Conservation (phyloP, 202 grass and related monocot genomes). For the Schoenoplectus triqueter region DNA sequence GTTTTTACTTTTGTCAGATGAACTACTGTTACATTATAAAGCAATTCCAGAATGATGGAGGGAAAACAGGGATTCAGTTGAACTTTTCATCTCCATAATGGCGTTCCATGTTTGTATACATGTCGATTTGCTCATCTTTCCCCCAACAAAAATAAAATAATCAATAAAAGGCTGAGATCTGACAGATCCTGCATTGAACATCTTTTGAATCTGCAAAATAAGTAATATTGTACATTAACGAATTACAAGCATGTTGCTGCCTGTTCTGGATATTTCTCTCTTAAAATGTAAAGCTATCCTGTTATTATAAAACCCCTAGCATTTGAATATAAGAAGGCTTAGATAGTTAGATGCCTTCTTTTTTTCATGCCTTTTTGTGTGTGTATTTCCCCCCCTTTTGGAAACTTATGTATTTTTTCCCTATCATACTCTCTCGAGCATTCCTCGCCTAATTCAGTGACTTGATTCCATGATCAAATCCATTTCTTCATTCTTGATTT, state of each 20-base stretch:
- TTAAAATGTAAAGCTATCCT: constrained; percentile 15
- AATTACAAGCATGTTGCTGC: not conserved
- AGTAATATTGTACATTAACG: constrained; percentile 25
- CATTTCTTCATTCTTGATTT: too few species aligned
- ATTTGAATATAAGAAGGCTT: not conserved
- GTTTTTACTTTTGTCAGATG: constrained; percentile 53
- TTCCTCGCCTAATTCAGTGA: too few species aligned
- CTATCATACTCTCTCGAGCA: too few species aligned
- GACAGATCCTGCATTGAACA: not conserved
- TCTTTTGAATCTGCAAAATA: constrained; percentile 29
- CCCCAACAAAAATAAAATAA: not conserved
- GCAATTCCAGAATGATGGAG: constrained; percentile 69
- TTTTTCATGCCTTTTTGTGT: not conserved
- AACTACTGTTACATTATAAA: constrained; percentile 88
- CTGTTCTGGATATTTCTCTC: not conserved
- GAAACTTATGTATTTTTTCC: too few species aligned
- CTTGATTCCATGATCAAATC: too few species aligned
- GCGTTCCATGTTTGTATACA: not conserved
- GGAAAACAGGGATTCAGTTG: constrained; percentile 84
- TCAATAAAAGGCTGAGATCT: constrained; percentile 9
- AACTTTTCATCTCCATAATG: constrained; percentile 59
- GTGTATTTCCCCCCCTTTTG: too few species aligned
- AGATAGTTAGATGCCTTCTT: not conserved
- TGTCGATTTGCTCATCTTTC: not conserved
- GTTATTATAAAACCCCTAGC: not conserved